A percentile compares a stretch with the other conserved stretches of the same genome.
Evolutionary conservation across 768 basidiomycete species (phyloP).

Genomic region (Galerina sulciceps): DNA sequence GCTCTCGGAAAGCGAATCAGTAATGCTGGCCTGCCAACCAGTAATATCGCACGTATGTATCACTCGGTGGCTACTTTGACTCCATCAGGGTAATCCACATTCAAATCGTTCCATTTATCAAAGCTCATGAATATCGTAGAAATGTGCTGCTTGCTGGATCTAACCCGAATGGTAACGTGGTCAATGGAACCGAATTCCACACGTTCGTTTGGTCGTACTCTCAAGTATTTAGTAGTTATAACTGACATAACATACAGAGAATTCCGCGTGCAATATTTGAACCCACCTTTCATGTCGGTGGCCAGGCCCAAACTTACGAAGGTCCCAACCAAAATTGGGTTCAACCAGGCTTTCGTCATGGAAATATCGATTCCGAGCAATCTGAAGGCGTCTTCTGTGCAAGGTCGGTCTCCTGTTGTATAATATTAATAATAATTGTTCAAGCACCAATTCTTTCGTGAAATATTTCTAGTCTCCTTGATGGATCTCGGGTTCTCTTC

Average conservation of each 20-base stretch:
- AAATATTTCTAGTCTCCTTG: slow-evolving; percentile 26
- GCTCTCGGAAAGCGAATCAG: slow-evolving; percentile 46
- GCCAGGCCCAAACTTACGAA: slow-evolving; percentile 34
- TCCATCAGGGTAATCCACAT: slow-evolving; percentile 38
- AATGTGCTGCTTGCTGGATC: slow-evolving; percentile 43
- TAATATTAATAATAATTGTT: no score
- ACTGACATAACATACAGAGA: slow-evolving; percentile 31
- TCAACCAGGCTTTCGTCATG: slow-evolving; percentile 34
- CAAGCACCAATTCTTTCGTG: background rate
- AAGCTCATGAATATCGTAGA: background rate
- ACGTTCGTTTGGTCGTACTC: slow-evolving; percentile 13
- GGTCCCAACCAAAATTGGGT: slow-evolving; percentile 36
- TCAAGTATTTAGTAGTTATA: no score
- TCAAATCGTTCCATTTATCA: no score
- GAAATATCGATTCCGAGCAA: slow-evolving; percentile 30
- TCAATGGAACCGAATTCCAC: slow-evolving; percentile 28
- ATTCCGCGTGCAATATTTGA: slow-evolving; percentile 44
- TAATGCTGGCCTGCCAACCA: slow-evolving; percentile 43
- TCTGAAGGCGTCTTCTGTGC: slow-evolving; percentile 26
- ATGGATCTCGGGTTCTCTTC: slow-evolving; percentile 43
- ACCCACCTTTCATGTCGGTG: slow-evolving; percentile 44
- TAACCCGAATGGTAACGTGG: slow-evolving; percentile 42
- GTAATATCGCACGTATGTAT: slow-evolving; percentile 57
- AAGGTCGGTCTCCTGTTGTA: slow-evolving; percentile 23
- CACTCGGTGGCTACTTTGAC: slow-evolving; percentile 63